Conservation (phyloP, 139 green algal species). For the Chlorella sp. region DNA sequence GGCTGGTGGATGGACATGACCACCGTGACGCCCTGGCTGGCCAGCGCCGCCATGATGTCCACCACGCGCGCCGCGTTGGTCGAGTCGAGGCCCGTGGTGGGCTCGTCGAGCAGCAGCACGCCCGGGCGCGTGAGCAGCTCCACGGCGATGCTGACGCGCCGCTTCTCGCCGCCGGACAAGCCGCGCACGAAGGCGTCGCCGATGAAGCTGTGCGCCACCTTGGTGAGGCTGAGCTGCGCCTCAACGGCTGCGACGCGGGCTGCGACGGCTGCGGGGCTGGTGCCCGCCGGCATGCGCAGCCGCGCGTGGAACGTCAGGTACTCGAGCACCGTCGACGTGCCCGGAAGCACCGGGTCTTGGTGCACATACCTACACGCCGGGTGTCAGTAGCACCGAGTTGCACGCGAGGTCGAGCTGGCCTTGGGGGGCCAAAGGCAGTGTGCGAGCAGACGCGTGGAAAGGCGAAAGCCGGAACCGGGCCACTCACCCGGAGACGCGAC, state of each 20-base stretch:
- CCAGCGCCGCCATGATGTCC: constrained; percentile 51
- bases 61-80: constrained; percentile 62
- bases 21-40: constrained; percentile 38
- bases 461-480: too few relatives aligned
- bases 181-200: constrained; percentile 47
- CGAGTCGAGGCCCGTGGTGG: constrained; percentile 61
- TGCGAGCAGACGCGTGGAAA: too few relatives aligned
- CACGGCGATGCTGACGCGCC: constrained; percentile 54
- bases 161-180: constrained; percentile 58
- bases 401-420: neutral
- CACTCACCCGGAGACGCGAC: constrained; percentile 7
- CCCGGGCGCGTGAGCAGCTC: constrained; percentile 61
- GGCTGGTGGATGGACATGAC: constrained; percentile 67
- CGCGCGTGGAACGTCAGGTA: constrained; percentile 69
- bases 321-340: constrained; percentile 60
- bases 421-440: too few relatives aligned
- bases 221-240: constrained; percentile 23
- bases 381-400: neutral
- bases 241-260: constrained; percentile 16
- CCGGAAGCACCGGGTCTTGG: constrained; percentile 58
- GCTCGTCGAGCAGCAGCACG: constrained; percentile 78
- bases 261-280: neutral
- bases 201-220: constrained; percentile 45
- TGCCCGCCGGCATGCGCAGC: constrained; percentile 42
- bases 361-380: constrained; percentile 45